Evolutionary conservation across 371 early-diverging fungal genomes (phyloP).

Genomic region (Nosema bombycis): DNA sequence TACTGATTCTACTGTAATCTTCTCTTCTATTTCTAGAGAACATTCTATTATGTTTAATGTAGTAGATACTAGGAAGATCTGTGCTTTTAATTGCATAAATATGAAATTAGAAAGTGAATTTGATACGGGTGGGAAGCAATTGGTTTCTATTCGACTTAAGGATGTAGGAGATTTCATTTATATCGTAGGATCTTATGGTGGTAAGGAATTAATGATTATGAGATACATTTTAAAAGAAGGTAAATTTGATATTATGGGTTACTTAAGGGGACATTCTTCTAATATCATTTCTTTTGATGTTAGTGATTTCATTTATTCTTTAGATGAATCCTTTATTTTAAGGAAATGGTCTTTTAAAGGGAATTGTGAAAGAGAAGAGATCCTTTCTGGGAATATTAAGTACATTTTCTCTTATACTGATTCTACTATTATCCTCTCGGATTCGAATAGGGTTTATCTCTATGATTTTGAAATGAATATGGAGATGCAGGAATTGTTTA

Average conservation of each 20-base stretch:
- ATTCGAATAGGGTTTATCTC: slow-evolving; percentile 28
- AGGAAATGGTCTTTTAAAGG: slow-evolving; percentile 47
- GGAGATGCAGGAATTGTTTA: slow-evolving; percentile 38
- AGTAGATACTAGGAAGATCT: slow-evolving; percentile 20
- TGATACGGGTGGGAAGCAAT: slow-evolving; percentile 38
- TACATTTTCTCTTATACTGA: slow-evolving; percentile 27
- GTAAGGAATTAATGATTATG: slow-evolving; percentile 40
- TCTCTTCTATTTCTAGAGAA: slow-evolving; percentile 19
- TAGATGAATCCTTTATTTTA: slow-evolving; percentile 28
- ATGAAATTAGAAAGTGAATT: slow-evolving; percentile 33
- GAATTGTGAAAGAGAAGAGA: slow-evolving; percentile 12
- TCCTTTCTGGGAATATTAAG: slow-evolving; percentile 18
- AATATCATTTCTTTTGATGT: slow-evolving; percentile 36
- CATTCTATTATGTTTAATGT: slow-evolving; percentile 34
- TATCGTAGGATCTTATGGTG: slow-evolving; percentile 18
- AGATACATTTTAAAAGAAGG: slow-evolving; percentile 11
- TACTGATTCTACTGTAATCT: slow-evolving; percentile 15
- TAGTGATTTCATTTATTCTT: slow-evolving; percentile 32
- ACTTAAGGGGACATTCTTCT: slow-evolving; percentile 22
- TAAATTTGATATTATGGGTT: slow-evolving; percentile 11
- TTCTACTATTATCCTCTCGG: slow-evolving; percentile 36
- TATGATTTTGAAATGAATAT: slow-evolving; percentile 40
- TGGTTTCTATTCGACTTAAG: slow-evolving; percentile 27
- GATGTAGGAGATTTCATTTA: slow-evolving; percentile 8
- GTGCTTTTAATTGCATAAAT: slow-evolving; percentile 26